These are phyloP conservation scores for Dovyalis caffra DNA, from an alignment of 345 rosid species.

Conservation along the genomic window DNA sequence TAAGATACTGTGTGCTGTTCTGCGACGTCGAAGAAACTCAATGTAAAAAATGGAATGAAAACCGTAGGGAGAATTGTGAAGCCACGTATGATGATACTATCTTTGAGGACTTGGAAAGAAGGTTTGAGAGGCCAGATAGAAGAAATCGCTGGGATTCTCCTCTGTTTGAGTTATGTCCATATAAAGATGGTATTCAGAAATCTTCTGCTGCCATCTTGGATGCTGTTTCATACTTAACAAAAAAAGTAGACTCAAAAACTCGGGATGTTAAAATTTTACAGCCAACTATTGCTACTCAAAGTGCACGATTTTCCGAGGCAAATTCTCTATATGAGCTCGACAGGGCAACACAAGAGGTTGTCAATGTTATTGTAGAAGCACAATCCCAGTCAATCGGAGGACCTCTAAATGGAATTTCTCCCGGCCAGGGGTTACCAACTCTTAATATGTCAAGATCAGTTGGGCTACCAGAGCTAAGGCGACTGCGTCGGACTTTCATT, in stretches of 20 bases:
- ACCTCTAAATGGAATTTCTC: slow-evolving; percentile 51
- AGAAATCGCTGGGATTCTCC: slow-evolving; percentile 98
- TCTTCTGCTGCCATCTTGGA: slow-evolving; percentile 60
- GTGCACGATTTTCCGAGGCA: slow-evolving; percentile 60
- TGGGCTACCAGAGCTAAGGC: slow-evolving; percentile 80
- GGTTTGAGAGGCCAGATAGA: slow-evolving; percentile 90
- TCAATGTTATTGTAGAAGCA: slow-evolving; percentile 70
- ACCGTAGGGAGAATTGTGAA: slow-evolving; percentile 60
- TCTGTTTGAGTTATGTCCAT: slow-evolving; percentile 70
- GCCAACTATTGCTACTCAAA: slow-evolving; percentile 93
- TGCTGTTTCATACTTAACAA: slow-evolving; percentile 76
- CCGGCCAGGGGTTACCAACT: slow-evolving; percentile 59
- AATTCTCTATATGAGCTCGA: slow-evolving; percentile 86
- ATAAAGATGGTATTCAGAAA: slow-evolving; percentile 52
- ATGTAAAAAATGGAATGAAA: slow-evolving; percentile 78
- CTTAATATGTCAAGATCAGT: slow-evolving; percentile 62
- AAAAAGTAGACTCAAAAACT: slow-evolving; percentile 65
- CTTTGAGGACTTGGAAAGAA: slow-evolving; percentile 73
- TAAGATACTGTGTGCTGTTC: slow-evolving; percentile 73
- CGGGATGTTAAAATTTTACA: slow-evolving; percentile 79
- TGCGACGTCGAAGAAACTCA: slow-evolving; percentile 65
- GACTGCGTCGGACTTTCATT: slow-evolving; percentile 79
- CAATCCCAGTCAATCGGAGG: slow-evolving; percentile 73
- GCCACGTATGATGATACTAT: slow-evolving; percentile 58
- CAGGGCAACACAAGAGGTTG: slow-evolving; percentile 85